phyloP scores from a whole-genome alignment of 2,329 filamentous ascomycete genomes.

The Aspergillus unguis region DNA sequence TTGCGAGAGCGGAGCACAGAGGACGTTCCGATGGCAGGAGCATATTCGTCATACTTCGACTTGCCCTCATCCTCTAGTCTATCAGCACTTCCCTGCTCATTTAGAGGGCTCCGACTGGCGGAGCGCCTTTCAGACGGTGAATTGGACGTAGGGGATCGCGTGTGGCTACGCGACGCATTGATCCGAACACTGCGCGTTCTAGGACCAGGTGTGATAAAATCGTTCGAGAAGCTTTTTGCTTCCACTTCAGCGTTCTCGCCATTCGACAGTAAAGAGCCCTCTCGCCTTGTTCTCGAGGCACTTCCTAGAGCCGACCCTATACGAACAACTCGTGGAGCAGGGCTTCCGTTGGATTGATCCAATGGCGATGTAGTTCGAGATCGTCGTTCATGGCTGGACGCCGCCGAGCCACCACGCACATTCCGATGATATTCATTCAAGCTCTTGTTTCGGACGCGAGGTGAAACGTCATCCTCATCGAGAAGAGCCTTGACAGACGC shows the following conservation, averaged over 20 bases:
- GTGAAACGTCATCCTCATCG: constrained; percentile 53
- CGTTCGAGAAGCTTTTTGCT: constrained; percentile 25
- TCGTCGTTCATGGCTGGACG: constrained; percentile 31
- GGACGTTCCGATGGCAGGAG: constrained; percentile 30
- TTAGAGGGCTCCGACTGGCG: constrained; percentile 26
- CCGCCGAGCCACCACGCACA: constrained; percentile 24
- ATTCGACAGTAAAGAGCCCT: constrained; percentile 39
- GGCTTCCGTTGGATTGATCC: constrained; percentile 40
- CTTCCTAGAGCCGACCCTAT: constrained; percentile 33
- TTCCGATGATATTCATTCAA: constrained; percentile 23
- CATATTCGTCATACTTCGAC: constrained; percentile 32
- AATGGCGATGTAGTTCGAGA: constrained; percentile 38
- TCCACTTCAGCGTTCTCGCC: constrained; percentile 31
- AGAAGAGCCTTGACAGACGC: constrained; percentile 85
- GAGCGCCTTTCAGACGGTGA: constrained; percentile 36
- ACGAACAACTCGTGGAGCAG: constrained; percentile 41
- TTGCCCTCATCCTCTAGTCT: constrained; percentile 34
- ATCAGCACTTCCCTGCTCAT: constrained; percentile 34
- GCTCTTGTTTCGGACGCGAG: constrained; percentile 36
- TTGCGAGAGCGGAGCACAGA: constrained; percentile 42
- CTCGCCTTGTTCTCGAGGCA: constrained; percentile 31
- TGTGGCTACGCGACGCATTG: constrained; percentile 39
- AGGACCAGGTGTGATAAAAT: constrained; percentile 49
- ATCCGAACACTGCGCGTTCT: constrained; percentile 43
- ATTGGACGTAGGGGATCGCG: constrained; percentile 39